Percentiles rank a stretch among this genome's conserved stretches.
phyloP scores from a whole-genome alignment of 371 early-diverging fungal species.

The Rhizopus sp. region DNA sequence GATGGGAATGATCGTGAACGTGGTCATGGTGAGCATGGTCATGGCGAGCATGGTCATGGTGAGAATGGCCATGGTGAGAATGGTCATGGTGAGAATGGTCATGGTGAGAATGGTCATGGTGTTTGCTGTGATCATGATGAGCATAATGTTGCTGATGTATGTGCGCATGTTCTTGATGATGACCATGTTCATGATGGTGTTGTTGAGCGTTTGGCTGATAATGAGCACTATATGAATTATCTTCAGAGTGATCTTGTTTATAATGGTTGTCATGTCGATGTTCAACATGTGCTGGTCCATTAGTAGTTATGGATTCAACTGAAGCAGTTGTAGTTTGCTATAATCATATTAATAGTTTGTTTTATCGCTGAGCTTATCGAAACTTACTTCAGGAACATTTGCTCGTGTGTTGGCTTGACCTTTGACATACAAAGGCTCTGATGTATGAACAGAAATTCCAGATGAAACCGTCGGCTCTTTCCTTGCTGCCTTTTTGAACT shows the following conservation, averaged over 20 bases:
- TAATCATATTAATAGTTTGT: neutral
- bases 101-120: constrained; percentile 27
- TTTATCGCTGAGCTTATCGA: neutral
- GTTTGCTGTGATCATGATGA: constrained; percentile 24
- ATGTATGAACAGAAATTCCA: neutral
- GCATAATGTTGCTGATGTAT: constrained; percentile 23
- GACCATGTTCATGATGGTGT: constrained; percentile 11
- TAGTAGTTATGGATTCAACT: neutral
- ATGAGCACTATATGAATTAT: constrained; percentile 12
- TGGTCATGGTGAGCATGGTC: constrained; percentile 19
- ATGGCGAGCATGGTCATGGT: constrained; percentile 19
- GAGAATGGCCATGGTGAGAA: constrained; percentile 13
- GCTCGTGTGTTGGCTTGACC: neutral
- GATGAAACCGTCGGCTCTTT: neutral
- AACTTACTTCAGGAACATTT: neutral
- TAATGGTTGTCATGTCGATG: constrained; percentile 5
- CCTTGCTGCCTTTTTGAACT: constrained; percentile 5
- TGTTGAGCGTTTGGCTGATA: neutral
- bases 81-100: constrained; percentile 7
- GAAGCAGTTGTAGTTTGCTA: neutral
- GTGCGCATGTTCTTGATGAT: constrained; percentile 15
- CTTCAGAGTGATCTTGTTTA: constrained; percentile 5
- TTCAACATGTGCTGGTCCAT: neutral
- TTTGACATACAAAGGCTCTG: constrained; percentile 2
- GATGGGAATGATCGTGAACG: constrained; percentile 18